Evolutionary conservation across 1,284 basidiomycete species (phyloP).

Genomic region (Pseudozyma sp.): DNA sequence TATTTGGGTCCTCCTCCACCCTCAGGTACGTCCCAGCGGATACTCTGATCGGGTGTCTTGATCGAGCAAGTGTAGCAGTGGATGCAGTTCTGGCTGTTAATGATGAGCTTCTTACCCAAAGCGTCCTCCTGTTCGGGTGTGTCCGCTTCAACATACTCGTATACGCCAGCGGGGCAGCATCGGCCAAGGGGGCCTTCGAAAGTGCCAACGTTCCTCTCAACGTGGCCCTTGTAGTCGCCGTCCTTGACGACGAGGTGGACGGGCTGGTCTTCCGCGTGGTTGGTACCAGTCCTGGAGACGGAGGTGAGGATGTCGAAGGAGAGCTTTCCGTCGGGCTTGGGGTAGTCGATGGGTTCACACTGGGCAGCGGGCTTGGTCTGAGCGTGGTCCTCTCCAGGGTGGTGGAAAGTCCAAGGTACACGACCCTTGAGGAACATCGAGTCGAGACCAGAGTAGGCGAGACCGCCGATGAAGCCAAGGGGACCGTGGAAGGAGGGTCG

Average conservation of each 20-base stretch:
- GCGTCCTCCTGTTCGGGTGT: slow-evolving; percentile 73
- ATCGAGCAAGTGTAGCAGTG: slow-evolving; percentile 68
- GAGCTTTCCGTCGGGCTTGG: slow-evolving; percentile 86
- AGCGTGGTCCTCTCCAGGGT: slow-evolving; percentile 77
- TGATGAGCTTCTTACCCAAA: slow-evolving; percentile 87
- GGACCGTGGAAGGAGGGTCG: slow-evolving; percentile 89
- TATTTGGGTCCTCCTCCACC: slow-evolving; percentile 68
- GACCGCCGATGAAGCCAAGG: slow-evolving; percentile 87
- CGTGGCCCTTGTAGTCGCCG: slow-evolving; percentile 76
- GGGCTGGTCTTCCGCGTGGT: slow-evolving; percentile 95
- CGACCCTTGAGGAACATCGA: slow-evolving; percentile 85
- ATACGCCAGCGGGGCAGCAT: slow-evolving; percentile 95
- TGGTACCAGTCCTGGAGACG: slow-evolving; percentile 90
- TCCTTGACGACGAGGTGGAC: slow-evolving; percentile 78
- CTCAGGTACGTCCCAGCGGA: slow-evolving; percentile 65
- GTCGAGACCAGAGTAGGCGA: slow-evolving; percentile 91
- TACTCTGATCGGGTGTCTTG: slow-evolving; percentile 67
- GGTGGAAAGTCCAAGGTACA: slow-evolving; percentile 91
- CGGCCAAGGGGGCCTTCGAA: slow-evolving; percentile 88
- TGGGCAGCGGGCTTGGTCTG: slow-evolving; percentile 69
- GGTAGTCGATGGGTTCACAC: slow-evolving; percentile 88
- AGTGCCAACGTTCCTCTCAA: slow-evolving; percentile 75
- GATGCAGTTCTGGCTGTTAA: slow-evolving; percentile 83
- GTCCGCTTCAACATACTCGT: slow-evolving; percentile 86
- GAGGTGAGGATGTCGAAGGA: slow-evolving; percentile 95